Percentiles rank a stretch among this genome's conserved stretches.
Conservation (phyloP, 169 alveolate genomes). For the Perkinsus chesapeaki region DNA sequence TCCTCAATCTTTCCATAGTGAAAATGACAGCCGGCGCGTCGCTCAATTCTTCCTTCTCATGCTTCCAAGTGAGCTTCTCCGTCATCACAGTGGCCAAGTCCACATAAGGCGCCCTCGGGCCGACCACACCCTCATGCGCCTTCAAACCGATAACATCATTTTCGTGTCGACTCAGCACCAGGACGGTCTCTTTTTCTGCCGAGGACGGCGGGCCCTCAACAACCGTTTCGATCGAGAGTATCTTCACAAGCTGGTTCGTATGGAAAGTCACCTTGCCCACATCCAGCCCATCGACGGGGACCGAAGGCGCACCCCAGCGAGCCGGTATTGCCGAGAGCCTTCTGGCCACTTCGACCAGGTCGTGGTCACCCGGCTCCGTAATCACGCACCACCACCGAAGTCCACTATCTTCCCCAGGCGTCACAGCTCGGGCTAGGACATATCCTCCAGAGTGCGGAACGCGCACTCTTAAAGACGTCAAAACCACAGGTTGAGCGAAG, state of each 20-base stretch:
- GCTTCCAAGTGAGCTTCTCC: neutral
- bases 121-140: neutral
- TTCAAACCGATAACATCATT: neutral
- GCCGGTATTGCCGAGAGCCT: neutral
- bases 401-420: neutral
- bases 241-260: neutral
- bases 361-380: neutral
- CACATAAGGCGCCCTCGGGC: neutral
- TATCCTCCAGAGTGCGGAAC: neutral
- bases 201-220: neutral
- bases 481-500: neutral
- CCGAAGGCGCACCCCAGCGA: neutral
- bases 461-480: neutral
- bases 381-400: neutral
- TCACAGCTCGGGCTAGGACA: neutral
- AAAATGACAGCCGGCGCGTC: neutral
- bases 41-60: neutral
- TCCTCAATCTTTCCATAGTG: neutral
- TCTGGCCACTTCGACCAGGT: neutral
- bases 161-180: neutral
- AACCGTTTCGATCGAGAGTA: neutral
- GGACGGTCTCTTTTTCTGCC: neutral
- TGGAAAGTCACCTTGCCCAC: neutral
- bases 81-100: neutral
- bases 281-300: neutral